Percentiles rank a stretch among this genome's conserved stretches.
Evolutionary conservation across 805 yeast genomes (phyloP).

Genomic region (Torulaspora delbrueckii): DNA sequence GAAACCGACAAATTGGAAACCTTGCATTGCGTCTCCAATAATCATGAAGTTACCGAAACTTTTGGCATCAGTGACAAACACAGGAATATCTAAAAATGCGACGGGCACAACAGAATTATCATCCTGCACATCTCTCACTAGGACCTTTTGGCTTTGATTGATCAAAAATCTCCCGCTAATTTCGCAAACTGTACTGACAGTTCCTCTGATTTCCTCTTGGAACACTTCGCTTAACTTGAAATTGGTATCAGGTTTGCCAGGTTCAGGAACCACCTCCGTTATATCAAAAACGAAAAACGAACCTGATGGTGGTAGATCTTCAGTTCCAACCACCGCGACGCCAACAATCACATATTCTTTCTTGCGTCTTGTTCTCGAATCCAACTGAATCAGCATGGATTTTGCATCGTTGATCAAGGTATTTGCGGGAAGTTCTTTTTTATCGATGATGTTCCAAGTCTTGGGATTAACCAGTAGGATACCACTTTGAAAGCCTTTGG

Average conservation of each 20-base stretch:
- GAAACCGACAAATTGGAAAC: constrained; percentile 75
- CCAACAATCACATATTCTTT: constrained; percentile 77
- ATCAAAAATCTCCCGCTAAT: constrained; percentile 78
- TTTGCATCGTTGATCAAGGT: constrained; percentile 46
- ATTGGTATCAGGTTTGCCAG: constrained; percentile 77
- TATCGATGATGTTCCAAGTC: constrained; percentile 74
- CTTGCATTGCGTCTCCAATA: constrained; percentile 72
- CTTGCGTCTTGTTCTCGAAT: constrained; percentile 40
- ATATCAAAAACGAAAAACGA: constrained; percentile 67
- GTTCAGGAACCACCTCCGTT: constrained; percentile 83
- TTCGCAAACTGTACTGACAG: constrained; percentile 71
- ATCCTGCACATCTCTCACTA: constrained; percentile 79
- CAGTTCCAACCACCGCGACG: constrained; percentile 67
- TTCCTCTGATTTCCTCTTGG: constrained; percentile 74
- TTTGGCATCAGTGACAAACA: constrained; percentile 73
- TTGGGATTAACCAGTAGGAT: constrained; percentile 65
- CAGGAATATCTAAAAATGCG: constrained; percentile 84
- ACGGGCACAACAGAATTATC: constrained; percentile 86
- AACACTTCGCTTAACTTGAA: constrained; percentile 69
- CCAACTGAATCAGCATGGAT: constrained; percentile 36
- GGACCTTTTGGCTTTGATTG: constrained; percentile 75
- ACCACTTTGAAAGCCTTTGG: constrained; percentile 54
- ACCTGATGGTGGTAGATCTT: constrained; percentile 78
- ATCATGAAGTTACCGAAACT: constrained; percentile 77
- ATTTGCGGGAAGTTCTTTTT: constrained; percentile 58